Evolutionary conservation across 371 early-diverging fungal genomes (phyloP).

Genomic region (Saksenaea vasiformis): DNA sequence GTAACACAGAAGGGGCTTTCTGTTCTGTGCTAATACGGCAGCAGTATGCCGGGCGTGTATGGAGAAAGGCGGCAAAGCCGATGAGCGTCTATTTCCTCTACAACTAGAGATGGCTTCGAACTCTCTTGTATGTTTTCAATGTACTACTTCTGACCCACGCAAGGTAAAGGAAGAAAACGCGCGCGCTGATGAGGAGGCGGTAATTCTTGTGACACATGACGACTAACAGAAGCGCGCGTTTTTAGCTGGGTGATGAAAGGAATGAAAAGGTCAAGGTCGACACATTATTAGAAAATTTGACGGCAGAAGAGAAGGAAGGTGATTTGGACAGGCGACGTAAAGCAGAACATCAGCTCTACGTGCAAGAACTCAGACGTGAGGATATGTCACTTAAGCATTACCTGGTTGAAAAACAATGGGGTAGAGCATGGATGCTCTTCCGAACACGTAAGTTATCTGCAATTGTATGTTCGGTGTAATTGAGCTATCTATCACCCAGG

Average conservation of each 20-base stretch:
- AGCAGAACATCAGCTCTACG: constrained; percentile 41
- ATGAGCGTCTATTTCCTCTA: constrained; percentile 19
- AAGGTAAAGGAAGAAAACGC: constrained; percentile 17
- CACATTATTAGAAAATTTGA: constrained; percentile 14
- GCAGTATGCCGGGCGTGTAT: constrained; percentile 2
- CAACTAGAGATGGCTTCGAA: constrained; percentile 30
- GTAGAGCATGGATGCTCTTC: constrained; percentile 48
- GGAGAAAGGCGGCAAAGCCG: background rate
- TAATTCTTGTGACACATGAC: background rate
- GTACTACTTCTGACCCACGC: constrained; percentile 11
- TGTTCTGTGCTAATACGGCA: background rate
- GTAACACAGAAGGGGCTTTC: constrained; percentile 14
- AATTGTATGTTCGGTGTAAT: background rate
- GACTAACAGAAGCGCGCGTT: background rate
- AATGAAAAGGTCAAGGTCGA: constrained; percentile 21
- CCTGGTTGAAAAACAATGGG: constrained; percentile 46
- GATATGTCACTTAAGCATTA: constrained; percentile 45
- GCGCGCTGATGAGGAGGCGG: background rate
- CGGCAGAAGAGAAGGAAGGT: constrained; percentile 20
- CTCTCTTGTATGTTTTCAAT: constrained; percentile 31
- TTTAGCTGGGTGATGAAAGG: constrained; percentile 23
- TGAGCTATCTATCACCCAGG: constrained; percentile 14
- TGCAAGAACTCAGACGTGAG: constrained; percentile 48
- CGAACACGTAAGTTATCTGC: constrained; percentile 42
- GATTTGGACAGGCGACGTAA: constrained; percentile 44